A percentile compares a stretch with the other conserved stretches of the same genome.
Conservation (phyloP, 1,284 basidiomycete genomes). For the Ceratobasidium sp. region DNA sequence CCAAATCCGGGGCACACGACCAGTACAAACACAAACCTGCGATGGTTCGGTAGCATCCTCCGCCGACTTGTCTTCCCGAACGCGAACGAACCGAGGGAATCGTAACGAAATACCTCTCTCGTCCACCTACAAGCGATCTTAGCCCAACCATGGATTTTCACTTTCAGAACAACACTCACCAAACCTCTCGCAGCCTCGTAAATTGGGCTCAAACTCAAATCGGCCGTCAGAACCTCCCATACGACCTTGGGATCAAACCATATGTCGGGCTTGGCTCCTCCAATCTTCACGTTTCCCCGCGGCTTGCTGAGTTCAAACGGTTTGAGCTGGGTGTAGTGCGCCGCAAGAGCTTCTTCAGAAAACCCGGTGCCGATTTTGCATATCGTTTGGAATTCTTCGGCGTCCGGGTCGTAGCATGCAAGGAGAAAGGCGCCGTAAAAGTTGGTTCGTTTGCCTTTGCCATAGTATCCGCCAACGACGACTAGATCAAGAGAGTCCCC, state of each 20-base stretch:
- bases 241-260: conserved; percentile 97
- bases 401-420: conserved; percentile 92
- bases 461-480: conserved; percentile 96
- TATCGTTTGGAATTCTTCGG: conserved; percentile 93
- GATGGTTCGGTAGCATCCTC: conserved; percentile 95
- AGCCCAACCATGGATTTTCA: conserved; percentile 2
- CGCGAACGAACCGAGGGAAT: conserved; percentile 93
- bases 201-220: conserved; percentile 95
- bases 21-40: conserved; percentile 43
- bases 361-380: conserved; percentile 99
- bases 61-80: conserved; percentile 92
- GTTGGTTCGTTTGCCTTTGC: conserved; percentile 97
- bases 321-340: conserved; percentile 87
- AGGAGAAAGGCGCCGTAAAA: conserved; percentile 96
- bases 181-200: conserved; percentile 97
- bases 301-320: conserved; percentile 78
- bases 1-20: too few relatives aligned
- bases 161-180: conserved; percentile 66
- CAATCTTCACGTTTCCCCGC: conserved; percentile 84
- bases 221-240: conserved; percentile 98
- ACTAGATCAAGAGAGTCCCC: conserved; percentile 98
- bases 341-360: conserved; percentile 88
- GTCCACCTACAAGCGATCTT: conserved; percentile 71
- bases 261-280: conserved; percentile 91
- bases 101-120: conserved; percentile 93